Evolutionary conservation across 345 rosid genomes (phyloP).

Genomic region (Triadica sebifera): DNA sequence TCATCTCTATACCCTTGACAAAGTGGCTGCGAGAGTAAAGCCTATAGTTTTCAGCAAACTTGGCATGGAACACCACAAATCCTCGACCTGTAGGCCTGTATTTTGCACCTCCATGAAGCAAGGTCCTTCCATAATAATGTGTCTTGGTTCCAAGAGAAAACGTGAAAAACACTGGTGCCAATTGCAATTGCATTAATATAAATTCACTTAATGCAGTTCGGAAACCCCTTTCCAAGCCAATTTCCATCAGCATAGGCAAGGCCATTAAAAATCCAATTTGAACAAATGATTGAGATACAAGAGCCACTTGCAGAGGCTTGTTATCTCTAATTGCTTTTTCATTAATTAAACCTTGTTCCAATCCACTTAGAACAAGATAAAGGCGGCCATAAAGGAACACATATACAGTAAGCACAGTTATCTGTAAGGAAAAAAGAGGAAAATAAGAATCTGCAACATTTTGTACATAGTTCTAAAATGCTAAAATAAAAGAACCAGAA

Average conservation of each 20-base stretch:
- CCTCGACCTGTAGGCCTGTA: constrained; percentile 97
- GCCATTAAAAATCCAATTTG: constrained; percentile 98
- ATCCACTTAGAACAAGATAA: constrained; percentile 95
- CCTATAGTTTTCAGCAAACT: constrained; percentile 97
- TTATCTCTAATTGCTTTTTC: constrained; percentile 82
- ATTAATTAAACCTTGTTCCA: constrained; percentile 70
- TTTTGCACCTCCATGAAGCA: constrained; percentile 97
- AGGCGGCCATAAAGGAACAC: constrained; percentile 99
- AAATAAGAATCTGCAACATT: constrained; percentile 1
- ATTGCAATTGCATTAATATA: constrained; percentile 89
- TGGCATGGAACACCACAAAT: constrained; percentile 98
- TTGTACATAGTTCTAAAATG: constrained; percentile 5
- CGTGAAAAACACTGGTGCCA: constrained; percentile 97
- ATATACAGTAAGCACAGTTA: constrained; percentile 92
- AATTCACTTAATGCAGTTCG: constrained; percentile 94
- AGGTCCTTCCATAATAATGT: constrained; percentile 90
- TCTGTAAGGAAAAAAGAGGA: constrained; percentile 48
- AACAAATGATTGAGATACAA: constrained; percentile 96
- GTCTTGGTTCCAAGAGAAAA: constrained; percentile 99
- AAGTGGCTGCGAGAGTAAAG: constrained; percentile 98
- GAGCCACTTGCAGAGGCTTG: constrained; percentile 95
- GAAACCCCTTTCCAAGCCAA: constrained; percentile 94
- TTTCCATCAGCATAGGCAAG: constrained; percentile 98
- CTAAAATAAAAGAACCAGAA: constrained; percentile 7
- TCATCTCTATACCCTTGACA: constrained; percentile 95